These are phyloP conservation scores for Maudiozyma saulgeensis DNA, from an alignment of 805 yeast genomes.

Conservation along the genomic window DNA sequence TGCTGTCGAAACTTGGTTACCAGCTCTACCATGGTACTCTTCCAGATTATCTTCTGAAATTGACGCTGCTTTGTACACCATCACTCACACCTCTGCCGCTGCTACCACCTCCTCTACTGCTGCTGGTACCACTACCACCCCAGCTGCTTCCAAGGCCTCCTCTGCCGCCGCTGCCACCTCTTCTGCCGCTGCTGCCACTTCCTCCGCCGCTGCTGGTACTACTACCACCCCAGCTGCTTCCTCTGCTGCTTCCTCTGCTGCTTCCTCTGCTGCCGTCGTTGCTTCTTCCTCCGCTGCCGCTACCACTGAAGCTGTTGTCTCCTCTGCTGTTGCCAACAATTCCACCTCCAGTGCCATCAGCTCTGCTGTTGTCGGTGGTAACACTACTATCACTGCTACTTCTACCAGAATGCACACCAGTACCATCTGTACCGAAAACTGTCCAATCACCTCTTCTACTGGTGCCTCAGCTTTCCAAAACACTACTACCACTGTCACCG, in stretches of 20 bases:
- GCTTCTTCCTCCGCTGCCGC: constrained; percentile 1
- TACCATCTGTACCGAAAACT: not conserved
- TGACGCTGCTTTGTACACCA: not conserved
- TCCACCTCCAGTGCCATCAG: not conserved
- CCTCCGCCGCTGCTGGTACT: not conserved
- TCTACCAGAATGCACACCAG: constrained; percentile 1
- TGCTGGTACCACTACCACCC: not conserved
- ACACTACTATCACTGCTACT: constrained; percentile 1
- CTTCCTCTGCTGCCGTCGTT: not conserved
- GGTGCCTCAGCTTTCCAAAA: not conserved
- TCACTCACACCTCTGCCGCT: not conserved
- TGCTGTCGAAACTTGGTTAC: constrained; percentile 20
- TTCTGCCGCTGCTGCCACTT: not conserved
- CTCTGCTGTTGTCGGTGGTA: not conserved
- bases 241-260: not conserved
- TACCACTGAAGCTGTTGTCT: not conserved
- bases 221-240: not conserved
- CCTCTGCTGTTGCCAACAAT: not conserved
- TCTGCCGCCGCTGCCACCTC: not conserved
- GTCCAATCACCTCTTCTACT: not conserved
- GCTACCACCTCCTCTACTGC: not conserved
- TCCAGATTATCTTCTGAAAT: constrained; percentile 13
- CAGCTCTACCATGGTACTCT: constrained; percentile 29
- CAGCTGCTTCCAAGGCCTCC: not conserved
- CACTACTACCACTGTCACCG: constrained; percentile 5